Base-by-base conservation (phyloP, 1,139 yeast species). In the Blastobotrys buckinghamii region DNA sequence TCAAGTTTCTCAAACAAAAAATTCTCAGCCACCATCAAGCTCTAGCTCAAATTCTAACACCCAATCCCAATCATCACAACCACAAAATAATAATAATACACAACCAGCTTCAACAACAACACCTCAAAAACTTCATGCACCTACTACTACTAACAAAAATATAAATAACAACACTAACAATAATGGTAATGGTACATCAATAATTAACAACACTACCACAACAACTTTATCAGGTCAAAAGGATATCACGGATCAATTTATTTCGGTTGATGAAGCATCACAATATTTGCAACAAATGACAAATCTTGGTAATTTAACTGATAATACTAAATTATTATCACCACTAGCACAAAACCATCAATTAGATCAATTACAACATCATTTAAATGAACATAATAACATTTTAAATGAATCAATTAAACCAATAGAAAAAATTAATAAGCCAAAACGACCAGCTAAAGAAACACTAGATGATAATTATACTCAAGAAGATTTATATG, bases 181-280 rank as follows among this genome's bases (percentile, higher is more conserved):
- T 13, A 34, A 34, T 13, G 24, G 38, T 5, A 34, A 34, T 34
- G 38, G 38, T 13, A n/a, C 42, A 22, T 8, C 42, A 20, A 20
- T 6, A 12, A 37, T 4, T n/a, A 26, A 2, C n/a, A 16, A 4
- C 12, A n/a, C 27, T 26, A 27, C 40, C 5, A 20, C 38, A 5
- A 34, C 38, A 4, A 17, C 38, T 6, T n/a, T 19, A 10, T 6
- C 39, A 19, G 24, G n/a, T 36, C 26, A 30, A 7, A 16, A 30
- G 2, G 22, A 20, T 22, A 29, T 29, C 6, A 13, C 32, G 4
- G 32, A 29, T 13, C 32, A 29, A 26, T 45, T 45, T 39, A 45
- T 45, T 19, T 27, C 48, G 13, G 48, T 45, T 13, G 44, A 32
- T 15, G 48, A 45, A 30, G 48, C 48, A 19, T 33, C 48, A 13